Conservation (phyloP, 345 rosid species). For the Murraya paniculata region DNA sequence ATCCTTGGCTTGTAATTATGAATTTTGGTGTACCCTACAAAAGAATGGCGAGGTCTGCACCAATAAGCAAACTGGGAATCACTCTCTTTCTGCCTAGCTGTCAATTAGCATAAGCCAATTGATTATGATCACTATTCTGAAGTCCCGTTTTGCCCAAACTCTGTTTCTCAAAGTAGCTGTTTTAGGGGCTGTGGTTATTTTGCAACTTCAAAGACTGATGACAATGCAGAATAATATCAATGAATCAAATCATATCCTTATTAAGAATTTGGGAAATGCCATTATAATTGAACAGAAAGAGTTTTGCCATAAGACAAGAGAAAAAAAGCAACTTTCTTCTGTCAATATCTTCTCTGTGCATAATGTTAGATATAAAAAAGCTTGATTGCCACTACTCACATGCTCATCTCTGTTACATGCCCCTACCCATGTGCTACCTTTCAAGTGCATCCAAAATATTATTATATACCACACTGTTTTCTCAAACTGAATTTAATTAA, state of each 20-base stretch:
- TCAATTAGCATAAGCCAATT: neutral
- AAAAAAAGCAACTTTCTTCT: slow-evolving; percentile 27
- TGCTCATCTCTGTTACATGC: slow-evolving; percentile 27
- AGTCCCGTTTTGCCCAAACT: neutral
- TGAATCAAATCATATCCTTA: neutral
- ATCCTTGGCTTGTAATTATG: slow-evolving; percentile 2
- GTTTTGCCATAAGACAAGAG: slow-evolving; percentile 22
- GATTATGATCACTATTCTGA: neutral
- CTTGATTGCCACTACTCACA: slow-evolving; percentile 39
- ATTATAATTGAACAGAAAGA: neutral
- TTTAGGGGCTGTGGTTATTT: neutral
- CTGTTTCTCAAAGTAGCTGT: neutral
- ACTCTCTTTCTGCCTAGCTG: neutral
- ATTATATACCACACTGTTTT: neutral
- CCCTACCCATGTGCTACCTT: slow-evolving; percentile 42
- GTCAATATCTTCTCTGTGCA: slow-evolving; percentile 29
- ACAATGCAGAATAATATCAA: neutral
- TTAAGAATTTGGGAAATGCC: neutral
- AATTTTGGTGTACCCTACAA: slow-evolving; percentile 12
- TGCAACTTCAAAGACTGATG: neutral
- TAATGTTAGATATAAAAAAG: slow-evolving; percentile 23
- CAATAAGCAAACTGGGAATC: neutral
- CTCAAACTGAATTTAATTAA: slow-evolving; percentile 7
- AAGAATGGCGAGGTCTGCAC: neutral
- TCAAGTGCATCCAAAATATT: slow-evolving; percentile 31